Base-by-base conservation (phyloP, 1,284 basidiomycete species). In the Fomitopsis betulina region DNA sequence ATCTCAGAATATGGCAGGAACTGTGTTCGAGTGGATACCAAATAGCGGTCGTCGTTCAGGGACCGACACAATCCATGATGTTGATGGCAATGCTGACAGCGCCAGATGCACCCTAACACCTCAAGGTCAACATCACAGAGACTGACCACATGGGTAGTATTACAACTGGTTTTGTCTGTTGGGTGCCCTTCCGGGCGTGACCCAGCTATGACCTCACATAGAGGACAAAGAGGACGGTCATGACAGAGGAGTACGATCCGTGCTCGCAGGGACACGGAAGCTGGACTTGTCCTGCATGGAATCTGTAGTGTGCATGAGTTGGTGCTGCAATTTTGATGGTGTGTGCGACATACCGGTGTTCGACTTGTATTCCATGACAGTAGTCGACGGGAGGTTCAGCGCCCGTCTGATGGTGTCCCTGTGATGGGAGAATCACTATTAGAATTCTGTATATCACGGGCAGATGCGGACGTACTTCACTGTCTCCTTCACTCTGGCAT, bases 251-350 rank as follows among this genome's bases (percentile, higher is more conserved):
- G 78, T 76, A 49, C 85, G 77, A 65, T 88, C 86, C 10, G 58
- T 58, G 32, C 49, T 52, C 1, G 67, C 60, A 57, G 84, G 76
- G 19, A 83, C 80, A 33, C 89, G 82, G 75, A 91, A 91, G 64
- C 86, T 89, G 30, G 88, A 90, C 68, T 86, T 90, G 75, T 91
- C 89, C 67, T 89, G 87, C 82, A 92, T 86, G 52, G 89, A 91
- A 72, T 91, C 89, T 92, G 60, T 25, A 21, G 5, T 17, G 17
- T 2, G 12, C 12, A 25, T 23, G 2, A 50, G 37, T 8, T 23
- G 42, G 25, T 15, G 30, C 9, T 19, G 25, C 9, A 25, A 21
- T 13, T n/a, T 35, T 17, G 10, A 21, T 30, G 32, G 27, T 52
- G 30, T 1, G 23, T 19, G 21, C 7, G 53, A 64, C 79, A 55